Evolutionary conservation across 176 grass and related monocot genomes (phyloP).

Genomic region (Paspalum vaginatum): DNA sequence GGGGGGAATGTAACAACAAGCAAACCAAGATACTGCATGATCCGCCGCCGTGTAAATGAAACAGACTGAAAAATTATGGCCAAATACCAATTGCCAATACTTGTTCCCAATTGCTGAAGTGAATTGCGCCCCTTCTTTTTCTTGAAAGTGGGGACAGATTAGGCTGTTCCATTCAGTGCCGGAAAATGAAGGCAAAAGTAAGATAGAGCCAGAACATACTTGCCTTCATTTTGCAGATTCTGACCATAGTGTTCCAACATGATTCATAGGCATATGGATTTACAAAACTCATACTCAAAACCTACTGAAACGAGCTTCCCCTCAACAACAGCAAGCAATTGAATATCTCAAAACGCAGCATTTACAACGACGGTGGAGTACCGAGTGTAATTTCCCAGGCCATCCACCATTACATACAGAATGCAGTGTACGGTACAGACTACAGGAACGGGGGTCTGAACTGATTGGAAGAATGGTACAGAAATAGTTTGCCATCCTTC

Average conservation of each 20-base stretch:
- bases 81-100: neutral
- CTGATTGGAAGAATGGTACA: constrained; percentile 20
- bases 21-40: constrained; percentile 10
- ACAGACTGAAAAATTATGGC: neutral
- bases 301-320: constrained; percentile 29
- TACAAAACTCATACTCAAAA: constrained; percentile 26
- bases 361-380: constrained; percentile 27
- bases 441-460: neutral
- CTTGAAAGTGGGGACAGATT: neutral
- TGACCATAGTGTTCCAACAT: constrained; percentile 20
- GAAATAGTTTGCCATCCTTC: constrained; percentile 47
- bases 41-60: constrained; percentile 12
- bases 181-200: neutral
- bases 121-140: neutral
- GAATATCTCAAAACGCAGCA: constrained; percentile 22
- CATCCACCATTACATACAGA: constrained; percentile 14
- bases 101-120: constrained; percentile 11
- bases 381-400: neutral
- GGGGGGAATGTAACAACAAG: constrained; percentile 7
- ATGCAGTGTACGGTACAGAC: neutral
- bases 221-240: neutral
- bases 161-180: neutral
- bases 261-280: neutral
- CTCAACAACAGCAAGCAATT: constrained; percentile 23
- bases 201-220: neutral